These are phyloP conservation scores for Diaporthe ilicicola DNA, from an alignment of 2,329 filamentous ascomycete genomes.

Conservation along the genomic window DNA sequence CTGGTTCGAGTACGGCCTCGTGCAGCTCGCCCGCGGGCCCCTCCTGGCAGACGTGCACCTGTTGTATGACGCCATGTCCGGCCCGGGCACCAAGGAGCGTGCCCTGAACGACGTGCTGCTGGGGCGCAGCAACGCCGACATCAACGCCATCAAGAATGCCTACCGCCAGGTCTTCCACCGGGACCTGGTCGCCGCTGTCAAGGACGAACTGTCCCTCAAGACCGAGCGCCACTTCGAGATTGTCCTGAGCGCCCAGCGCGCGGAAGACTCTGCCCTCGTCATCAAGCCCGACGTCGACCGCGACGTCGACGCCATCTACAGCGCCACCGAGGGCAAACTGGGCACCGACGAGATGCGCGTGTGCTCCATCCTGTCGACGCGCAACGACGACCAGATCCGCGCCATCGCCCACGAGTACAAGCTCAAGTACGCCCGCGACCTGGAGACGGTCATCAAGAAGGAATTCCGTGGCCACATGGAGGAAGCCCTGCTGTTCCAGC, in stretches of 20 bases:
- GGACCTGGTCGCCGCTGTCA: constrained; percentile 76
- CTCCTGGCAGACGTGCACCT: constrained; percentile 78
- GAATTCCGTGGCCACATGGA: constrained; percentile 95
- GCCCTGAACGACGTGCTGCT: constrained; percentile 89
- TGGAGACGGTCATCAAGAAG: constrained; percentile 77
- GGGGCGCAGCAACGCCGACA: constrained; percentile 83
- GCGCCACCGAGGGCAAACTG: constrained; percentile 76
- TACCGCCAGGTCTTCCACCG: constrained; percentile 75
- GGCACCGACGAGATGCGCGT: constrained; percentile 80
- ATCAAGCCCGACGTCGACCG: constrained; percentile 76
- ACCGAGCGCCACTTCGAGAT: constrained; percentile 87
- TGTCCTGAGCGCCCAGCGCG: constrained; percentile 76
- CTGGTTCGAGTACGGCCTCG: constrained; percentile 77
- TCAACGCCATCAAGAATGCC: constrained; percentile 82
- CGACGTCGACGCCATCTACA: constrained; percentile 80
- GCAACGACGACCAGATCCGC: constrained; percentile 84
- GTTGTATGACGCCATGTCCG: constrained; percentile 76
- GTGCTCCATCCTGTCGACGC: constrained; percentile 78
- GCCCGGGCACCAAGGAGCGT: constrained; percentile 85
- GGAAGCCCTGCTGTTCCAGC: constrained; percentile 80
- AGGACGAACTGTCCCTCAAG: constrained; percentile 83
- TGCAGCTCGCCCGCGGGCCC: constrained; percentile 81
- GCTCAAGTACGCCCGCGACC: constrained; percentile 72
- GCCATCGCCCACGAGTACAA: constrained; percentile 82
- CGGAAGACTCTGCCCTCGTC: constrained; percentile 80